phyloP scores from a whole-genome alignment of 768 basidiomycete genomes.

The Gyrodon lividus region DNA sequence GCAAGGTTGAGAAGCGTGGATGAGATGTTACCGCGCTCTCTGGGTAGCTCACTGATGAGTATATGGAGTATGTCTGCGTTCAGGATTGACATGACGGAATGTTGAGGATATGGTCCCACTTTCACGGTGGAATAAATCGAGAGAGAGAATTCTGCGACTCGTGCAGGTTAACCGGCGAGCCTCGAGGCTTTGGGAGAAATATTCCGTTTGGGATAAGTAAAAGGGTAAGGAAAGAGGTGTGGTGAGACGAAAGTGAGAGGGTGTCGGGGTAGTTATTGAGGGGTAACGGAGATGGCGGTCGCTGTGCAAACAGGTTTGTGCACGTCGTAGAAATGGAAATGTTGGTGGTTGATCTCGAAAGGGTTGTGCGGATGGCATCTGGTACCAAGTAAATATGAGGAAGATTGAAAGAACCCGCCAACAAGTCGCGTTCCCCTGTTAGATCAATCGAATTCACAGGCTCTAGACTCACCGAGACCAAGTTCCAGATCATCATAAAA shows the following conservation, averaged over 20 bases:
- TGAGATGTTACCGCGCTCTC: not conserved
- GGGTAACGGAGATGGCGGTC: constrained; percentile 15
- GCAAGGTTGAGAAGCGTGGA: constrained; percentile 25
- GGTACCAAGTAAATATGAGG: constrained; percentile 13
- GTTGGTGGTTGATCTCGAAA: constrained; percentile 10
- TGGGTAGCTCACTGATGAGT: constrained; percentile 28
- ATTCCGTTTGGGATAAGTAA: not conserved
- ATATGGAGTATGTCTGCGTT: constrained; percentile 36
- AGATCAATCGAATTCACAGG: constrained; percentile 19
- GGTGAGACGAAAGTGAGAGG: constrained; percentile 10
- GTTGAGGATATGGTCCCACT: not conserved
- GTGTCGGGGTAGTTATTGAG: constrained; percentile 1
- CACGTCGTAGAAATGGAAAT: not conserved
- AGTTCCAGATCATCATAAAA: constrained; percentile 6
- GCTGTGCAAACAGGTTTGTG: not conserved
- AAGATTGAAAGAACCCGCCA: constrained; percentile 5
- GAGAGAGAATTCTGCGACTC: not conserved
- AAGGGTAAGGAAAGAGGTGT: constrained; percentile 1
- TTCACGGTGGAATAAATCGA: constrained; percentile 3
- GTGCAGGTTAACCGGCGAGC: constrained; percentile 3
- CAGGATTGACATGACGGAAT: constrained; percentile 25
- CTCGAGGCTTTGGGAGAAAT: not conserved
- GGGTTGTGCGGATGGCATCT: constrained; percentile 5
- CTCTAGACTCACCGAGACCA: constrained; percentile 27
- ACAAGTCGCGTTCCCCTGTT: constrained; percentile 5